Conservation (phyloP, 1,284 basidiomycete species). For the Naganishia sp. region DNA sequence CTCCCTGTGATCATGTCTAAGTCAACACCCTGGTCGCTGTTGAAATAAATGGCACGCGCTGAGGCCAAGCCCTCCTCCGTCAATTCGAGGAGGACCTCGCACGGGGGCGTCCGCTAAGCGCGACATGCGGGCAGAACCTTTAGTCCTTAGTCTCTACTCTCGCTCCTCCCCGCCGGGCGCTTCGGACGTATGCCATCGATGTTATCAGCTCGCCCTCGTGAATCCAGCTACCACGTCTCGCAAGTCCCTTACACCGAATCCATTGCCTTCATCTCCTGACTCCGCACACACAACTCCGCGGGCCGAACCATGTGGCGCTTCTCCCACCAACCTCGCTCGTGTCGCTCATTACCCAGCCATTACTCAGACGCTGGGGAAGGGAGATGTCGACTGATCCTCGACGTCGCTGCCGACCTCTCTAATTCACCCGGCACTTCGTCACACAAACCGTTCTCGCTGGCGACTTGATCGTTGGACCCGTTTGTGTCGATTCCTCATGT, state of each 20-base stretch:
- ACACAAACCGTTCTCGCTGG: constrained; percentile 82
- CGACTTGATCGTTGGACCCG: constrained; percentile 85
- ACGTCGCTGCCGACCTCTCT: constrained; percentile 92
- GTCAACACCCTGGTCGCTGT: constrained; percentile 93
- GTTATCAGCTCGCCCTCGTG: neutral
- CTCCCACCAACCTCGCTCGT: constrained; percentile 60
- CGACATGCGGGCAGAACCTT: constrained; percentile 82
- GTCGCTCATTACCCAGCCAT: constrained; percentile 74
- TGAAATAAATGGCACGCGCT: constrained; percentile 70
- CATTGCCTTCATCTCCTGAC: constrained; percentile 73
- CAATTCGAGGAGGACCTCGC: constrained; percentile 77
- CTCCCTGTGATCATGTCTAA: constrained; percentile 45
- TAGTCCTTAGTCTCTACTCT: constrained; percentile 59
- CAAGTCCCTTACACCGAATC: constrained; percentile 87
- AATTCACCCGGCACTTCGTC: constrained; percentile 85
- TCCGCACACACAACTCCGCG: constrained; percentile 67
- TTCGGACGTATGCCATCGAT: neutral
- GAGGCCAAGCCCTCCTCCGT: constrained; percentile 77
- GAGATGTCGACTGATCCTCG: constrained; percentile 94
- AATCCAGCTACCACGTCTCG: constrained; percentile 61
- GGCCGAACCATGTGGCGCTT: constrained; percentile 37
- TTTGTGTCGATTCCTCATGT: constrained; percentile 50
- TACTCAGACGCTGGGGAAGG: constrained; percentile 73
- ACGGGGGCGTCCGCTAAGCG: constrained; percentile 82
- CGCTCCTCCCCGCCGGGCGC: constrained; percentile 32